phyloP scores from a whole-genome alignment of 2,329 filamentous ascomycete genomes.

The Zymoseptoria pseudotritici region DNA sequence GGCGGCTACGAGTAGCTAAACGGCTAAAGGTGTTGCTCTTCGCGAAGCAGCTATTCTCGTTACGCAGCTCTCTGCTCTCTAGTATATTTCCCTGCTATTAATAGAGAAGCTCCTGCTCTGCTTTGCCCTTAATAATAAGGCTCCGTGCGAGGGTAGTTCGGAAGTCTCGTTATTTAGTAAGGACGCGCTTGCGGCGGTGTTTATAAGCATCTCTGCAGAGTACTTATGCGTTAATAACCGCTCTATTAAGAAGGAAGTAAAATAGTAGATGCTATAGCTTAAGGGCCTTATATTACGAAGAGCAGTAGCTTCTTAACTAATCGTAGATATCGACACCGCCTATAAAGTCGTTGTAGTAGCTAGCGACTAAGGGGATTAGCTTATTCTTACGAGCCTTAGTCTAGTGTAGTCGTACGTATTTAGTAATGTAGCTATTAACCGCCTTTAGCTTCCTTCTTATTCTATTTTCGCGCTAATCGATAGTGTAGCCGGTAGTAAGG shows the following conservation, averaged over 20 bases:
- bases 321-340: not conserved
- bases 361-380: too few relatives aligned
- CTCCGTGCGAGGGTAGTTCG: not conserved
- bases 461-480: too few relatives aligned
- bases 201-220: not conserved
- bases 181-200: too few relatives aligned
- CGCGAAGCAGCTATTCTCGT: too few relatives aligned
- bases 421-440: not conserved
- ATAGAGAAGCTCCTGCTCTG: not conserved
- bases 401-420: not conserved
- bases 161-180: not conserved
- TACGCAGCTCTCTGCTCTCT: not conserved
- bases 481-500: too few relatives aligned
- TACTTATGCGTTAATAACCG: not conserved
- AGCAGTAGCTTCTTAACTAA: slow-evolving; percentile 1
- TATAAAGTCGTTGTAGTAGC: too few relatives aligned
- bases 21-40: too few relatives aligned
- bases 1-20: too few relatives aligned
- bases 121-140: not conserved
- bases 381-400: too few relatives aligned
- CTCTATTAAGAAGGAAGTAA: not conserved
- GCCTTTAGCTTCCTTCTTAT: too few relatives aligned
- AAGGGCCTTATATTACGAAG: not conserved
- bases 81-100: not conserved
- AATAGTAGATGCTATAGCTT: not conserved